phyloP scores from a whole-genome alignment of 1,284 basidiomycete genomes.

The Pseudozyma sp. region DNA sequence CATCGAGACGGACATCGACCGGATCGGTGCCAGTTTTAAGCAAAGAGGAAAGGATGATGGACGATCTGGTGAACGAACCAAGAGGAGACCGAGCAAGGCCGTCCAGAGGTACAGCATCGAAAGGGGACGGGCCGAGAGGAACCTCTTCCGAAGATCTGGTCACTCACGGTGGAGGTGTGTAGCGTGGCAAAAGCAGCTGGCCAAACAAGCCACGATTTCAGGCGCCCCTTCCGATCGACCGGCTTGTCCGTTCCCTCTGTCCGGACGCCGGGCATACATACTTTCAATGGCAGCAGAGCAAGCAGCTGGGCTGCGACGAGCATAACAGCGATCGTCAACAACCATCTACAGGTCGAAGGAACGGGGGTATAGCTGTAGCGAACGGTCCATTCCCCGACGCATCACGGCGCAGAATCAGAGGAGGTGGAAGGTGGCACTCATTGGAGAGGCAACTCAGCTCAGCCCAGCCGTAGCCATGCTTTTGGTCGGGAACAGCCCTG shows the following conservation, averaged over 20 bases:
- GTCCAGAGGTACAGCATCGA: background rate
- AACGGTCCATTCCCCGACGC: too few species aligned
- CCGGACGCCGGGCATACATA: too few species aligned
- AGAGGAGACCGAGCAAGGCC: background rate
- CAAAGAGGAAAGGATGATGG: background rate
- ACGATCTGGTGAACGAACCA: background rate
- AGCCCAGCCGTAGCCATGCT: background rate
- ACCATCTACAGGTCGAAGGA: background rate
- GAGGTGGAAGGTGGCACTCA: background rate
- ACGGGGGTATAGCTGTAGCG: background rate
- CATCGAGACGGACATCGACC: background rate
- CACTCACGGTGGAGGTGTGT: background rate
- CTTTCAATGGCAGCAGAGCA: too few species aligned
- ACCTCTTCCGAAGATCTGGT: constrained; percentile 36
- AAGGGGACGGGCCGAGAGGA: constrained; percentile 15
- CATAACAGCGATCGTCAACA: too few species aligned
- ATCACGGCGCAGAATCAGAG: too few species aligned
- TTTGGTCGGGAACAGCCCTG: constrained; percentile 1
- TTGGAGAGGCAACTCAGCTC: background rate
- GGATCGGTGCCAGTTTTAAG: background rate
- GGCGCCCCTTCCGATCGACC: background rate
- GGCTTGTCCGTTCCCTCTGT: too few species aligned
- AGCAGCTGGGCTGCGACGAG: too few species aligned
- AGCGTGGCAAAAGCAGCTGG: constrained; percentile 5
- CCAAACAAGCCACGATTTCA: background rate